These are phyloP conservation scores for Diplodia sapinea DNA, from an alignment of 2,329 filamentous ascomycete species.

Conservation along the genomic window DNA sequence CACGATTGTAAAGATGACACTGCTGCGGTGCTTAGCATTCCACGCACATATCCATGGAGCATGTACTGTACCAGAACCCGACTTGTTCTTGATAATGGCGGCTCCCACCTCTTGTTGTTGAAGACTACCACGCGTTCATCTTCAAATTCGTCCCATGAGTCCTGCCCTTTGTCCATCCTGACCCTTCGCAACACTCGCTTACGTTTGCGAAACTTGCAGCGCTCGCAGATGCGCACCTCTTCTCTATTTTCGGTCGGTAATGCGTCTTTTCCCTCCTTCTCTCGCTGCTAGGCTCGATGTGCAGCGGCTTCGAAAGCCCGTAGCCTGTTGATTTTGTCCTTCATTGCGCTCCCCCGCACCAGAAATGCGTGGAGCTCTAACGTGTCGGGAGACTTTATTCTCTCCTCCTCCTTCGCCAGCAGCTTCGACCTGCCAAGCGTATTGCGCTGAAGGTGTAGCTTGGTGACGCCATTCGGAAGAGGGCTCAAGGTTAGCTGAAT, in stretches of 20 bases:
- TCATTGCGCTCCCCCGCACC: constrained; percentile 89
- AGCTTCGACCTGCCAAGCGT: constrained; percentile 92
- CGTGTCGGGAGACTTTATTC: constrained; percentile 68
- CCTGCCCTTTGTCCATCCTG: constrained; percentile 86
- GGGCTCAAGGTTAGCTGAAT: neutral
- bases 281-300: neutral
- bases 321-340: constrained; percentile 66
- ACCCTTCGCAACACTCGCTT: constrained; percentile 88
- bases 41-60: neutral
- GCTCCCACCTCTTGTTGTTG: constrained; percentile 44
- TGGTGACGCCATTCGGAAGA: constrained; percentile 41
- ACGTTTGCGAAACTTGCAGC: constrained; percentile 83
- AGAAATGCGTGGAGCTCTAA: constrained; percentile 80
- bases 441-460: constrained; percentile 80
- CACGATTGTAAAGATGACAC: constrained; percentile 89
- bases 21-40: constrained; percentile 13
- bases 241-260: constrained; percentile 59
- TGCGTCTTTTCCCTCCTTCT: neutral
- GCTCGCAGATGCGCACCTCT: constrained; percentile 83
- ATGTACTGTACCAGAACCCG: constrained; percentile 66
- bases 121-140: neutral
- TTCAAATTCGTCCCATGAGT: constrained; percentile 63
- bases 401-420: constrained; percentile 69
- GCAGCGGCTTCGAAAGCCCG: constrained; percentile 59
- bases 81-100: constrained; percentile 74